Conservation (phyloP, 257 asterid species). For the Nemophila menziesii region DNA sequence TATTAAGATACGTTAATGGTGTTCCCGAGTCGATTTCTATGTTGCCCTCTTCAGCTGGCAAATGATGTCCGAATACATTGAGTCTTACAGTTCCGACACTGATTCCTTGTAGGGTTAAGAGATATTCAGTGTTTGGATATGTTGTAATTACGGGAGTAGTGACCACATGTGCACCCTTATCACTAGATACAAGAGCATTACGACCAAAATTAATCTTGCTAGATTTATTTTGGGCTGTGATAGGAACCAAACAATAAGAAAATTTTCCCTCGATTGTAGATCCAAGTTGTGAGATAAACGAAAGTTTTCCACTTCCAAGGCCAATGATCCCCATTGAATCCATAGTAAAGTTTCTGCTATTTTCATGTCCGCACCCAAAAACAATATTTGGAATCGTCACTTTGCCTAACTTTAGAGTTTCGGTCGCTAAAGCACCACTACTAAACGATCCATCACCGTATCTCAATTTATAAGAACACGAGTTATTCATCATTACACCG, state of each 20-base stretch:
- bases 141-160: slow-evolving; percentile 12
- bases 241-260: neutral
- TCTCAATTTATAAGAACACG: neutral
- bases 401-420: neutral
- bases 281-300: neutral
- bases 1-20: slow-evolving; percentile 35
- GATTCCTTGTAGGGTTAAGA: no score
- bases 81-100: no score
- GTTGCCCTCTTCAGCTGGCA: no score
- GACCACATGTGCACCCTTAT: slow-evolving; percentile 12
- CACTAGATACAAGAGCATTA: neutral
- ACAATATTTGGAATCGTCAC: neutral
- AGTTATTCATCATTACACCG: no score
- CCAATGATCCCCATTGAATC: neutral
- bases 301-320: neutral
- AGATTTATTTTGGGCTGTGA: neutral
- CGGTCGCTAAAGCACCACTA: neutral
- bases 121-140: slow-evolving; percentile 2
- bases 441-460: neutral
- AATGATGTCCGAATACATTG: no score
- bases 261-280: neutral
- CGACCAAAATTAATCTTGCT: neutral
- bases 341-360: neutral
- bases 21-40: slow-evolving; percentile 56
- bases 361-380: neutral